Conservation (phyloP, 495 filamentous ascomycete genomes). For the Parathielavia hyrcaniae region DNA sequence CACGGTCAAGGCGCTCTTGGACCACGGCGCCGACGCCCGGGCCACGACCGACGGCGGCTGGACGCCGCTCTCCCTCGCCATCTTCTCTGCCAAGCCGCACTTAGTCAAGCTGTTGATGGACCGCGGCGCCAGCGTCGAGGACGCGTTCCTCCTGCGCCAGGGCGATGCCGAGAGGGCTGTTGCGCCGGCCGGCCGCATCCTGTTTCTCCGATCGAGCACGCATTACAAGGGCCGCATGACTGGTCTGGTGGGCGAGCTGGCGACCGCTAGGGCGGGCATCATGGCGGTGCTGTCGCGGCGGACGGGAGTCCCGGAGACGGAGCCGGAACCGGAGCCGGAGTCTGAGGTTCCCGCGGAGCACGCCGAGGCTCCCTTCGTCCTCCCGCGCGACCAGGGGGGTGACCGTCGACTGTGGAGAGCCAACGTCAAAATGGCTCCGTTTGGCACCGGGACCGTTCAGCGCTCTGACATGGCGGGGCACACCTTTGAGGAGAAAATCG, state of each 20-base stretch:
- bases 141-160: background rate
- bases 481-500: background rate
- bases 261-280: background rate
- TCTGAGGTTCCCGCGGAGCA: no score
- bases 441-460: background rate
- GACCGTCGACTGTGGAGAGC: no score
- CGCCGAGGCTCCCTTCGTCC: no score
- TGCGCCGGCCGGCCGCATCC: background rate
- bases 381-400: no score
- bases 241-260: background rate
- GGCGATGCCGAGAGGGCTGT: background rate
- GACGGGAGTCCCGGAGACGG: background rate
- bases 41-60: conserved; percentile 9
- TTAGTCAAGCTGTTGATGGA: conserved; percentile 9
- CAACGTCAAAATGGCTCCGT: no score
- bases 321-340: background rate
- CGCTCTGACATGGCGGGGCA: background rate
- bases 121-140: background rate
- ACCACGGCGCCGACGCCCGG: conserved; percentile 12
- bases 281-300: background rate
- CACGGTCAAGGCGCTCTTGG: conserved; percentile 6
- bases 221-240: background rate
- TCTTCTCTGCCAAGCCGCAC: background rate
- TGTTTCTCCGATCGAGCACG: background rate
- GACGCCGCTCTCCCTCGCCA: conserved; percentile 13